Evolutionary conservation across 139 green algal genomes (phyloP), one percentile per base, ranked within the genome.

Genomic region (Chara braunii): DNA sequence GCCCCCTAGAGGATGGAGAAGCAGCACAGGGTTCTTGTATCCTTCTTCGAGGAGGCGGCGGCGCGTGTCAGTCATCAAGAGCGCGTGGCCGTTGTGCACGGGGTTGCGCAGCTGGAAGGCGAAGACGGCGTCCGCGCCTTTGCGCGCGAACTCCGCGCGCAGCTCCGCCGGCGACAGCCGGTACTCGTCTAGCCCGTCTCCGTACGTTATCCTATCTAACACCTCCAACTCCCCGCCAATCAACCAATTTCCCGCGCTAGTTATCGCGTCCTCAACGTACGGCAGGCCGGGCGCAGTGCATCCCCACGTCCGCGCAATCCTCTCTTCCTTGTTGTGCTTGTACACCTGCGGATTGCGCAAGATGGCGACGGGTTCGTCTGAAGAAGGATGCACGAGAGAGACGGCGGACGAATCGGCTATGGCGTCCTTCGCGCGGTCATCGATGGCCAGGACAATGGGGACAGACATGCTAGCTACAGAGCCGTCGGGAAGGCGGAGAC

Each of bases 41-140:
- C 63, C 63, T 34, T 37, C 33, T 5, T 72, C 63, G 24, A 72
- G 63, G 11, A 72, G 63, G 3, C 63, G 63, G 24, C 31, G 55
- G 14, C 63, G 55, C 11, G 63, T 72, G 56, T 72, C 63, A 14
- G 42, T 72, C 63, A 72, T 72, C 18, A 72, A 30, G 32, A 72
- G 56, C 6, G 63, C 63, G 35, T 72, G 63, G 14, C 63, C 63
- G 26, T 72, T 72, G 58, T 72, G 63, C 6, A 72, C 63, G 26
- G 63, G 63, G 36, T 72, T 72, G 33, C 63, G 63, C 12, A 72
- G 42, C 63, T 71, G 63, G 56, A 72, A 72, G 5, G 63, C 63
- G 30, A 72, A 72, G 9, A 72, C 63, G 24, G 63, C 63, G 37
- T 72, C 63, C 3, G 63, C 63, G 11, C 56, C 4, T n/a, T 35